Evolutionary conservation across 208 protist genomes (phyloP), one percentile per base, ranked within the genome.

Genomic region (Leishmania tarentolae): DNA sequence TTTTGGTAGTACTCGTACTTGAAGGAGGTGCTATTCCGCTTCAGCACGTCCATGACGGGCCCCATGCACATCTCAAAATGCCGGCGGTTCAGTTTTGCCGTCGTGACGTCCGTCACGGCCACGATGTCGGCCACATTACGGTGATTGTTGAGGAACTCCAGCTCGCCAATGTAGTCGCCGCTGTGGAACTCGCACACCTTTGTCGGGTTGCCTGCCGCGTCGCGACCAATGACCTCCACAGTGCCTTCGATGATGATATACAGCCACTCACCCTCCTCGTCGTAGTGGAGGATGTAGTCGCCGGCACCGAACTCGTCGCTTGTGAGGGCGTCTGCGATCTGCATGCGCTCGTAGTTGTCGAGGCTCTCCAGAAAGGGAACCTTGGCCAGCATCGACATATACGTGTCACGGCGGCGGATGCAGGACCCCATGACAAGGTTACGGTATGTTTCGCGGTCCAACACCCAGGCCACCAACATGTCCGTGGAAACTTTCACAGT

Each of bases 31-130:
- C 84, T 91, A 83, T 94, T 87, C 44, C 95, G 91, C 86, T 96
- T 97, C 75, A 98, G 84, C 11, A 98, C 90, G 56, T 98, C 92
- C 50, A 98, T 92, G 35, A 98, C 93, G 21, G 95, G 93, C 17
- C 95, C 95, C 83, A 98, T 93, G 83, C 93, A 98, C 93, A 98
- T 95, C 85, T 98, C 95, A 79, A 98, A 98, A 88, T 98, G 95
- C 15, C 91, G 91, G 68, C 95, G 92, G 85, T 98, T 98, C 8
- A 98, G 85, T 83, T 96, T 96, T 44, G 95, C 95, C 46, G 95
- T 96, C 17, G 88, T 94, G 52, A 98, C 93, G 70, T 88, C 79
- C 35, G 95, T 96, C 56, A 87, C 73, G 63, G 95, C 93, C 28
- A 92, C 81, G 9, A 98, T 87, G 66, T 98, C 95, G 1, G 95